Conservation (phyloP, 108 stramenopile species). For the Stephanodiscus minutulus region DNA sequence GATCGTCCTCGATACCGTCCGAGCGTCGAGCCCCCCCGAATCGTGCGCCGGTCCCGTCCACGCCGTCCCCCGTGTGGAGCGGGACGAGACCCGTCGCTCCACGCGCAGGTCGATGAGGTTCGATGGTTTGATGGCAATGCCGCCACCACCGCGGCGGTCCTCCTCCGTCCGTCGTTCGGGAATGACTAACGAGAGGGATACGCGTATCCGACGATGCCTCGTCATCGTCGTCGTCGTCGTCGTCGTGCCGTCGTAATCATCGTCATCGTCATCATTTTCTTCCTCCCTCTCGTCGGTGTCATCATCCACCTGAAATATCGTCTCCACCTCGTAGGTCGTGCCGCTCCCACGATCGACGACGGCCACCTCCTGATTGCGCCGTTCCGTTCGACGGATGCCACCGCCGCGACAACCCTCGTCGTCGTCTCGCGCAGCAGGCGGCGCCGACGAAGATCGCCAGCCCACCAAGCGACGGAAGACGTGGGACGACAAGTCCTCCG, state of each 20-base stretch:
- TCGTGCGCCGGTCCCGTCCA: slow-evolving; percentile 35
- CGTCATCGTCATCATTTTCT: slow-evolving; percentile 2
- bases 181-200: slow-evolving; percentile 26
- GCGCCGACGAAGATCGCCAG: not conserved
- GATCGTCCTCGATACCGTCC: slow-evolving; percentile 61
- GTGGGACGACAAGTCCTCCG: not conserved
- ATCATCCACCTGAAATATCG: slow-evolving; percentile 23
- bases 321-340: slow-evolving; percentile 27
- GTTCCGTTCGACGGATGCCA: not conserved
- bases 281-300: not conserved
- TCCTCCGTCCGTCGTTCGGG: not conserved
- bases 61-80: slow-evolving; percentile 23
- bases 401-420: not conserved
- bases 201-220: slow-evolving; percentile 29
- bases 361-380: not conserved
- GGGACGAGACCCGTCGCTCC: slow-evolving; percentile 15
- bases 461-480: not conserved
- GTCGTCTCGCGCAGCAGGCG: not conserved
- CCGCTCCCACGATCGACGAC: not conserved
- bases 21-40: slow-evolving; percentile 76
- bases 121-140: not conserved
- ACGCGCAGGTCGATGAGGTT: slow-evolving; percentile 41
- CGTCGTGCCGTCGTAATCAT: slow-evolving; percentile 1
- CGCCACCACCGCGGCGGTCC: slow-evolving; percentile 37
- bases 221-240: not conserved